Conservation (phyloP, 768 basidiomycete species). For the Pleurotus djamor region DNA sequence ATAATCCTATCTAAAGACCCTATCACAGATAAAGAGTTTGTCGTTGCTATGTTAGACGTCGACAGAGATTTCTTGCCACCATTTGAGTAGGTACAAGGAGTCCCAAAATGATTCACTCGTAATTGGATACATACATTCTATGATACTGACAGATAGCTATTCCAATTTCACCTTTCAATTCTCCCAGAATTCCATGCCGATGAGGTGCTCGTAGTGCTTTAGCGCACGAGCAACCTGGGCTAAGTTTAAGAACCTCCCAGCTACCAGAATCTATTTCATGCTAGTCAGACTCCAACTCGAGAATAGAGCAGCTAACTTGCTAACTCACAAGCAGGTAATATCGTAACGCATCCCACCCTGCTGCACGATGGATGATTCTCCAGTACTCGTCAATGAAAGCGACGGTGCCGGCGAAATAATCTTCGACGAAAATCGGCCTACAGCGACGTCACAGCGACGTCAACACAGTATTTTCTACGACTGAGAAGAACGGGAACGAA, state of each 20-base stretch:
- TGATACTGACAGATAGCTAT: too few relatives aligned
- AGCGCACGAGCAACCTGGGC: conserved; percentile 49
- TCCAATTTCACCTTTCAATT: conserved; percentile 10
- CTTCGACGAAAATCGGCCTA: conserved; percentile 55
- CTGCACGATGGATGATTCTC: conserved; percentile 65
- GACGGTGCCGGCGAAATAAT: conserved; percentile 51
- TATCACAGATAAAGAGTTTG: too few relatives aligned
- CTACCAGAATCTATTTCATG: conserved; percentile 43
- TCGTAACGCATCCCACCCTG: conserved; percentile 64
- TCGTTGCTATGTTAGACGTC: too few relatives aligned
- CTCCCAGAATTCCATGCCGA: conserved; percentile 44
- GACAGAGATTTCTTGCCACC: too few relatives aligned
- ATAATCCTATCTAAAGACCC: too few relatives aligned
- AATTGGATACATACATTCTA: too few relatives aligned
- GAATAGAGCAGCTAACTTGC: not conserved
- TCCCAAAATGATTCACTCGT: too few relatives aligned
- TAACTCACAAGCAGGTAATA: conserved; percentile 56
- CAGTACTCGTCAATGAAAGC: conserved; percentile 61
- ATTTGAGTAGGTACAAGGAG: too few relatives aligned
- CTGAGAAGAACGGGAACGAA: conserved; percentile 18
- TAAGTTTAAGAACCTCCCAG: conserved; percentile 51
- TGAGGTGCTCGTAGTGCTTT: conserved; percentile 51
- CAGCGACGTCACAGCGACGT: too few relatives aligned
- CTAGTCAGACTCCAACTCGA: not conserved
- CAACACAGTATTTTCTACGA: not conserved